These are phyloP conservation scores for Xylaria sp. DNA, from an alignment of 2,329 filamentous ascomycete species.

Conservation along the genomic window DNA sequence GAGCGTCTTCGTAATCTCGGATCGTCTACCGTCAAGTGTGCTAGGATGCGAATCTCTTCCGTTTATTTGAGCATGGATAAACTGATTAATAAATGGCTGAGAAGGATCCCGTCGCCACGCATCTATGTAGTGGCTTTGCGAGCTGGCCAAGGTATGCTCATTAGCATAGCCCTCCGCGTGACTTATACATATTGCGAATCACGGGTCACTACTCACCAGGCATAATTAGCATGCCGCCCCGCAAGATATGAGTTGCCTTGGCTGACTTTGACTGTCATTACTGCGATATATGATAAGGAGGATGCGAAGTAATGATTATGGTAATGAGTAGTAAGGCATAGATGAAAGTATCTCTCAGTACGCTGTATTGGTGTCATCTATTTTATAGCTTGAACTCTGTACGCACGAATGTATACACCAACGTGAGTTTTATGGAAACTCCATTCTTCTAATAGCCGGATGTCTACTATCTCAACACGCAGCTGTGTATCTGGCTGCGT, in stretches of 20 bases:
- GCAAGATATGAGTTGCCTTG: background rate
- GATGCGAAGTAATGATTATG: background rate
- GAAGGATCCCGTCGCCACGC: conserved; percentile 15
- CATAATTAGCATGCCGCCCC: background rate
- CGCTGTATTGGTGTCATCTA: background rate
- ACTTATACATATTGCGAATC: background rate
- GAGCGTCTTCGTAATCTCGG: conserved; percentile 3
- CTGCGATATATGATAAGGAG: background rate
- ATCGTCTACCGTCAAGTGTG: background rate
- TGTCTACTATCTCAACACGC: background rate
- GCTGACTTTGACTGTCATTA: background rate
- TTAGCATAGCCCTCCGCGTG: background rate
- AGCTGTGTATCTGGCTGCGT: conserved; percentile 1
- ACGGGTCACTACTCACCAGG: background rate
- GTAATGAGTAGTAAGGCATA: background rate
- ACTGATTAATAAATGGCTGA: conserved; percentile 22
- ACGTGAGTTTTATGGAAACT: conserved; percentile 1
- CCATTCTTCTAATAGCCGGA: background rate
- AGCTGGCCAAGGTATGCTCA: background rate
- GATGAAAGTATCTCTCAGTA: background rate
- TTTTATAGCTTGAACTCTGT: background rate
- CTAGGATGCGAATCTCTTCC: background rate
- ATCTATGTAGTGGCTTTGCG: conserved; percentile 1
- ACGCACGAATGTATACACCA: conserved; percentile 2
- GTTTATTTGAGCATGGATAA: background rate